These are phyloP conservation scores for Ilyonectria sp. DNA, from an alignment of 2,329 filamentous ascomycete genomes.

Conservation along the genomic window DNA sequence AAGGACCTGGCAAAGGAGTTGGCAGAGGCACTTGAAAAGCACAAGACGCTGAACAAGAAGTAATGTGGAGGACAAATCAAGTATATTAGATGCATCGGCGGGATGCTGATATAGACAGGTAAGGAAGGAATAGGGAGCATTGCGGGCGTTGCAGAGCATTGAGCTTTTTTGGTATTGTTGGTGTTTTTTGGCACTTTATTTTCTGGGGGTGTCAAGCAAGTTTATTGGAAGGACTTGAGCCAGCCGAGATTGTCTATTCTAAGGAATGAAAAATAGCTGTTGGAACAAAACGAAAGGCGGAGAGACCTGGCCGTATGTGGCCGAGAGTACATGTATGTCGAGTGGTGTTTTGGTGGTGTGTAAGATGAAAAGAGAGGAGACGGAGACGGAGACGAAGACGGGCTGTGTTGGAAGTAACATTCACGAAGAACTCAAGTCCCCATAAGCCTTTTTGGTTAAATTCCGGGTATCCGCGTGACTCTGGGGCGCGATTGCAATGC, in stretches of 20 bases:
- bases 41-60: constrained; percentile 71
- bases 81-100: constrained; percentile 45
- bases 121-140: constrained; percentile 43
- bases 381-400: too few relatives aligned
- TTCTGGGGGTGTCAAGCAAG: constrained; percentile 7
- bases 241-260: constrained; percentile 42
- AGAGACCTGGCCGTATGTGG: not conserved
- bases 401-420: not conserved
- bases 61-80: constrained; percentile 46
- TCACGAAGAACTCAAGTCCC: not conserved
- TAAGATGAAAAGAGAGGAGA: not conserved
- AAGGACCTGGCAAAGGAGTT: constrained; percentile 70
- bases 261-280: constrained; percentile 44
- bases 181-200: constrained; percentile 27
- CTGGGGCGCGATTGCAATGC: too few relatives aligned
- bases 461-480: too few relatives aligned
- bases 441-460: too few relatives aligned
- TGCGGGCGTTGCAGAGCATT: constrained; percentile 45
- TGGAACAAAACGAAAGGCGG: constrained; percentile 19
- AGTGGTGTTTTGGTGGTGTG: constrained; percentile 1
- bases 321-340: not conserved
- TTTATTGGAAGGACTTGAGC: constrained; percentile 24
- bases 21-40: constrained; percentile 64
- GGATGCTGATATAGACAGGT: constrained; percentile 47
- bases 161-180: constrained; percentile 18